phyloP scores from a whole-genome alignment of 306 rosid genomes.

The Corylus americana region DNA sequence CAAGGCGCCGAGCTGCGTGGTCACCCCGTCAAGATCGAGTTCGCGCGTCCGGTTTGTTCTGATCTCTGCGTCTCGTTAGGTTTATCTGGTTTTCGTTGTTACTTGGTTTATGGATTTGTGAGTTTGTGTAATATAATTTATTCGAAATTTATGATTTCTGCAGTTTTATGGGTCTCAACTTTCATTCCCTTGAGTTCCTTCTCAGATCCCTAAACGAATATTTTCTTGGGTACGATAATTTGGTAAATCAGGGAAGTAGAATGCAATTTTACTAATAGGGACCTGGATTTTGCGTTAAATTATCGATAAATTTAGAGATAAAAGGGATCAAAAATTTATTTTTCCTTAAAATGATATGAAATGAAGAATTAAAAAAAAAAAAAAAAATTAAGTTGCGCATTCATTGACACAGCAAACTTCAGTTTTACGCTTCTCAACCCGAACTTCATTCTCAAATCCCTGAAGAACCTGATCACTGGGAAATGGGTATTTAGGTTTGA shows the following conservation, averaged over 20 bases:
- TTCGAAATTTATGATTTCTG: neutral
- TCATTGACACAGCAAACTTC: neutral
- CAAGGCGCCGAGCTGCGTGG: slow-evolving; percentile 71
- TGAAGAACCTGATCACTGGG: neutral
- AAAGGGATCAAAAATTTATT: neutral
- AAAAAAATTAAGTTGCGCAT: neutral
- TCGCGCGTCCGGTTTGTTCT: slow-evolving; percentile 98
- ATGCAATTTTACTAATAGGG: neutral
- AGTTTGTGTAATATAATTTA: slow-evolving; percentile 25
- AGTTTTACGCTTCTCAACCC: neutral
- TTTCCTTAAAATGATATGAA: neutral
- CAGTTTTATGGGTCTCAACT: neutral
- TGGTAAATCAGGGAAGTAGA: neutral
- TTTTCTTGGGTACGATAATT: neutral
- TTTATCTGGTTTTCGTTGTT: slow-evolving; percentile 23
- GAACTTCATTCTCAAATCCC: neutral
- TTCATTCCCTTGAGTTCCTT: neutral
- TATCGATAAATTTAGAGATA: neutral
- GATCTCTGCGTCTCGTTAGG: slow-evolving; percentile 47
- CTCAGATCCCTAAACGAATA: neutral
- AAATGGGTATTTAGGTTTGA: neutral
- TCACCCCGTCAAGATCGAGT: slow-evolving; percentile 69
- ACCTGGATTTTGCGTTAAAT: slow-evolving; percentile 1
- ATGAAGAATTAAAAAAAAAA: neutral
- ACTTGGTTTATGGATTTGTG: slow-evolving; percentile 18